Evolutionary conservation across 148 eudicot species (phyloP).

Genomic region (Rhododendron mucronatum): DNA sequence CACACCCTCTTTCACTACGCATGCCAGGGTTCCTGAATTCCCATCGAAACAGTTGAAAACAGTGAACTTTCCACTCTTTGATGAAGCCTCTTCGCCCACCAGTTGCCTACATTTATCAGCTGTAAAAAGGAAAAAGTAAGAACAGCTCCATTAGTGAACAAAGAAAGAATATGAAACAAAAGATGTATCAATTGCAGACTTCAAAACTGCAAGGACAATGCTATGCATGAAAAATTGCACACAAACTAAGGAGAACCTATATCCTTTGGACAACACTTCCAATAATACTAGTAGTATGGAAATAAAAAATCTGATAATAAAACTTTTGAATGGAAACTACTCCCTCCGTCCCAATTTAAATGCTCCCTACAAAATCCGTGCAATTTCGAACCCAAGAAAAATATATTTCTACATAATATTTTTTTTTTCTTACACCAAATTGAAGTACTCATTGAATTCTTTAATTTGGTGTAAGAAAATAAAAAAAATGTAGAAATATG

Average conservation of each 20-base stretch:
- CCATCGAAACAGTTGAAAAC: slow-evolving; percentile 69
- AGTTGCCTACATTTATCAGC: slow-evolving; percentile 85
- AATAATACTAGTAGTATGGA: neutral
- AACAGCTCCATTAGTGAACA: neutral
- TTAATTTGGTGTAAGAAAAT: too few relatives aligned
- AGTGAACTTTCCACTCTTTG: slow-evolving; percentile 72
- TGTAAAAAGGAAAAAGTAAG: slow-evolving; percentile 21
- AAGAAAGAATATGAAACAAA: neutral
- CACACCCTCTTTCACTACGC: slow-evolving; percentile 63
- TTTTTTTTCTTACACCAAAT: too few relatives aligned
- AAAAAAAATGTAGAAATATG: too few relatives aligned
- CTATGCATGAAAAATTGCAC: neutral
- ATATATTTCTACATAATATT: too few relatives aligned
- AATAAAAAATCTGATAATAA: neutral
- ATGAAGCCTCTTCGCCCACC: slow-evolving; percentile 61
- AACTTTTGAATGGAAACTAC: neutral
- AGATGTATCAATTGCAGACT: neutral
- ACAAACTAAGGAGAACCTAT: neutral
- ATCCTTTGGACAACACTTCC: neutral
- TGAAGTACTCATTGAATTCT: too few relatives aligned
- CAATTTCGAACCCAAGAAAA: too few relatives aligned
- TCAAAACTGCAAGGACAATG: neutral
- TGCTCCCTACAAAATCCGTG: too few relatives aligned
- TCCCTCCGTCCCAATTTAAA: too few relatives aligned
- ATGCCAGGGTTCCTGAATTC: slow-evolving; percentile 67